Conservation (phyloP, 257 asterid species). For the Nicotiana noctiflora region DNA sequence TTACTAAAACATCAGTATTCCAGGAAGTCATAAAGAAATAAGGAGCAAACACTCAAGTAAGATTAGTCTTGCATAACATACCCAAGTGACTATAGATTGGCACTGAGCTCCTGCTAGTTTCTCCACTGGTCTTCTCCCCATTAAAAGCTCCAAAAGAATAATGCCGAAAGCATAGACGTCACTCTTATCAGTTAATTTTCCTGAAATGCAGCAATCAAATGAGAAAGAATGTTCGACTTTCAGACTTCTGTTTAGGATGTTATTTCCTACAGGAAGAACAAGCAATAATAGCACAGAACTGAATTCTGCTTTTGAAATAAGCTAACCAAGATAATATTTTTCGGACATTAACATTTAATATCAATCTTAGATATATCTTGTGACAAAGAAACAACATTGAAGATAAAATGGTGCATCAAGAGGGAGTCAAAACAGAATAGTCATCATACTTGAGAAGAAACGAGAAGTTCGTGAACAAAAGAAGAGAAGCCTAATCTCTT, state of each 20-base stretch:
- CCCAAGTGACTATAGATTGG: constrained; percentile 90
- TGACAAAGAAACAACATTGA: background rate
- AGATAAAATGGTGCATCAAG: background rate
- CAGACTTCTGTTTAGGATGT: background rate
- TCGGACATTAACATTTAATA: background rate
- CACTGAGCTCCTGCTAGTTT: constrained; percentile 56
- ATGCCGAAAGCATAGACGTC: constrained; percentile 95
- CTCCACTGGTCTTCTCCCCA: constrained; percentile 82
- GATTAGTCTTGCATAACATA: constrained; percentile 25
- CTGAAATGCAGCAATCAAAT: constrained; percentile 30
- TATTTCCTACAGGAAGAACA: background rate
- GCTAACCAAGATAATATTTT: background rate
- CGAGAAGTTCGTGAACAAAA: background rate
- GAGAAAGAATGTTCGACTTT: background rate
- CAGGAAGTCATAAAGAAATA: background rate
- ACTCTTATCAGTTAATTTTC: constrained; percentile 89
- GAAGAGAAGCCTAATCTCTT: background rate
- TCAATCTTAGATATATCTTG: background rate
- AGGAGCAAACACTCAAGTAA: background rate
- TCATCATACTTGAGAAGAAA: background rate
- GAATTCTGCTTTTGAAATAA: background rate
- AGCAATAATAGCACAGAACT: background rate
- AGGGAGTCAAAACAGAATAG: background rate
- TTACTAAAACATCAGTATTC: constrained; percentile 3
- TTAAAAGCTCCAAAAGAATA: constrained; percentile 82